Base-by-base conservation (phyloP, 371 early-diverging fungal genomes). In the Umbelopsis sp. region DNA sequence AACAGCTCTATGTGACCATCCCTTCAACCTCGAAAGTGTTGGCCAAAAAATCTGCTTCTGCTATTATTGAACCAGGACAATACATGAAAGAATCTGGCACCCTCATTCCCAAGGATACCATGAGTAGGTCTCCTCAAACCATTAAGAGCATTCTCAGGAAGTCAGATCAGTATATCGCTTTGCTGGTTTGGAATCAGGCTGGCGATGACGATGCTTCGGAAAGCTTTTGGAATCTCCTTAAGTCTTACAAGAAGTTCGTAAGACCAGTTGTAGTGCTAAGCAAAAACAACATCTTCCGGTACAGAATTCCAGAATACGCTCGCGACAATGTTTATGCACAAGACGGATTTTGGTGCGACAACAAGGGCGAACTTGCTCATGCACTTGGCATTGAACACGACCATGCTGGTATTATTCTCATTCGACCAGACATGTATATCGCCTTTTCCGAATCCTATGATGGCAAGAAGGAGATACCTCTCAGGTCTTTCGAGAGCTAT, bases 1-100 rank as follows among this genome's bases (percentile, higher is more conserved):
- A 53, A 25, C 53, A 53, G 14, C 53, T 53, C 14, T 53, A 12
- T 53, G 53, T 53, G 8, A 25, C 53, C 53, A 53, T 53, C 22
- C 53, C 53, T 25, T 24, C 25, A 6, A 53, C 25, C 11, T 53
- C 53, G 1, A 20, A 25, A 1, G 4, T 53, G 4, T 29, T 53
- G 12, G 53, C 53, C 20, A 53, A 22, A 29, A 53, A 53, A 29
- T 25, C 53, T 29, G 14, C 14, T 12, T 29, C 29, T 10, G 25
- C 25, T 29, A 53, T 53, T 9, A 29, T 53, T 24, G 53, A 53
- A 22, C 53, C 53, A 24, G 53, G 53, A 11, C 20, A 53, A 53
- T 53, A 25, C 29, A 14, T 53, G 1, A 20, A 20, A 10, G 53
- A 53, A 25, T 25, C 53, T 10, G 22, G 53, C 11, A 29, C 25